These are phyloP conservation scores for Neocucurbitaria cava DNA, from an alignment of 2,329 filamentous ascomycete genomes.

Conservation along the genomic window DNA sequence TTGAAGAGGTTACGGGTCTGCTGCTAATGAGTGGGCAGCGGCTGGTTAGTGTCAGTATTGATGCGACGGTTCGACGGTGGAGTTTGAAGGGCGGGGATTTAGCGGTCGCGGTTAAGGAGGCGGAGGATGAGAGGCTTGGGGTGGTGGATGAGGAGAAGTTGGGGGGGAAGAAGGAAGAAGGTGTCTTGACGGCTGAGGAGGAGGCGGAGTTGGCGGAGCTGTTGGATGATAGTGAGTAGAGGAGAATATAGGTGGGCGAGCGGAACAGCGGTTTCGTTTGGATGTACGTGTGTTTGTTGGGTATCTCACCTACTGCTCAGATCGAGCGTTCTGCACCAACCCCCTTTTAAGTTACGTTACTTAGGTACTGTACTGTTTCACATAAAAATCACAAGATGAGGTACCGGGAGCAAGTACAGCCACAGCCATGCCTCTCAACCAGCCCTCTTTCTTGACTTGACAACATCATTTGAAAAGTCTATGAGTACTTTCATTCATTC, in stretches of 20 bases:
- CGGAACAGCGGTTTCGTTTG: slow-evolving; percentile 25
- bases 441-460: slow-evolving; percentile 20
- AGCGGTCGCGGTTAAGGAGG: slow-evolving; percentile 60
- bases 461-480: slow-evolving; percentile 4
- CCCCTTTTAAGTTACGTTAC: slow-evolving; percentile 19
- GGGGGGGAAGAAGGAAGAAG: slow-evolving; percentile 55
- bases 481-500: background rate
- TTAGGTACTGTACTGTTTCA: too few species aligned
- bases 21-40: slow-evolving; percentile 64
- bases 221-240: slow-evolving; percentile 75
- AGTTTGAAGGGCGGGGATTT: slow-evolving; percentile 69
- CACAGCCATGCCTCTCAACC: slow-evolving; percentile 24
- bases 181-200: slow-evolving; percentile 81
- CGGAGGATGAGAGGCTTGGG: slow-evolving; percentile 59
- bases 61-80: slow-evolving; percentile 88
- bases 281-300: slow-evolving; percentile 25
- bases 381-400: slow-evolving; percentile 30
- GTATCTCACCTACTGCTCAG: slow-evolving; percentile 22
- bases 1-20: slow-evolving; percentile 88
- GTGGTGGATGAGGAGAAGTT: slow-evolving; percentile 52
- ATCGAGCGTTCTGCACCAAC: slow-evolving; percentile 31
- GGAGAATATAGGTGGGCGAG: slow-evolving; percentile 52
- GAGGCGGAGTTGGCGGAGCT: slow-evolving; percentile 90
- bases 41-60: slow-evolving; percentile 85
- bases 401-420: slow-evolving; percentile 27